These are phyloP conservation scores for Phallus indusiatus DNA, from an alignment of 768 basidiomycete species.

Conservation along the genomic window DNA sequence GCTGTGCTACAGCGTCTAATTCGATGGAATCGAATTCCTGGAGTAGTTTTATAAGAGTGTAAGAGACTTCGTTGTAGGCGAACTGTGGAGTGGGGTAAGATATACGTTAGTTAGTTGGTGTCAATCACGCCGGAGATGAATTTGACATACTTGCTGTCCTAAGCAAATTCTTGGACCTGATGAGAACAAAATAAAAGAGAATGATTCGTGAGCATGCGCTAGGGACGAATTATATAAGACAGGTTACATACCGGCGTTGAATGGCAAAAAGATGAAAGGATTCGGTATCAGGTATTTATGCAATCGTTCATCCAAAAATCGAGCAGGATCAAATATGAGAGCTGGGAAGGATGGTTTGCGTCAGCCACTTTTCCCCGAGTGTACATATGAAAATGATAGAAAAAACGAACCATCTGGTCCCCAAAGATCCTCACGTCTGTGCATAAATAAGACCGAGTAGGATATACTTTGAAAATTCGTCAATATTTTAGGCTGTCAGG, in stretches of 20 bases:
- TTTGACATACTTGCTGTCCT: slow-evolving; percentile 48
- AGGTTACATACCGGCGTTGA: slow-evolving; percentile 36
- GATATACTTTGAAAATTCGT: slow-evolving; percentile 21
- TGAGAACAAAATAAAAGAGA: slow-evolving; percentile 15
- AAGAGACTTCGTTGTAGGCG: no score
- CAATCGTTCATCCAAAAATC: slow-evolving; percentile 57
- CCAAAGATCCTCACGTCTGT: slow-evolving; percentile 57
- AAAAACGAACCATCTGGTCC: slow-evolving; percentile 49
- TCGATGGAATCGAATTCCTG: no score
- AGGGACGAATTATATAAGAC: no score
- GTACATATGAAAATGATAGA: background rate
- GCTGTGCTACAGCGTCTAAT: no score
- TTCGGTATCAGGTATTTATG: slow-evolving; percentile 52
- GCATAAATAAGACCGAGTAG: slow-evolving; percentile 59
- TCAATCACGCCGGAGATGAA: no score
- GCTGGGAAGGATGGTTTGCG: slow-evolving; percentile 29
- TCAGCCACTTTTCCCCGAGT: no score
- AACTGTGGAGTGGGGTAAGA: no score
- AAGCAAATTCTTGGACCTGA: slow-evolving; percentile 45
- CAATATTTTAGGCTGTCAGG: background rate
- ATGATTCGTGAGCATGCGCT: slow-evolving; percentile 10
- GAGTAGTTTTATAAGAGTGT: no score
- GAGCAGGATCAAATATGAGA: slow-evolving; percentile 60
- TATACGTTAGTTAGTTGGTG: no score
- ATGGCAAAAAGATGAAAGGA: slow-evolving; percentile 62